Evolutionary conservation across 225 moss, liverwort and hornwort species (phyloP), one percentile per base, ranked within the genome.

Genomic region (Pseudoscleropodium purum): DNA sequence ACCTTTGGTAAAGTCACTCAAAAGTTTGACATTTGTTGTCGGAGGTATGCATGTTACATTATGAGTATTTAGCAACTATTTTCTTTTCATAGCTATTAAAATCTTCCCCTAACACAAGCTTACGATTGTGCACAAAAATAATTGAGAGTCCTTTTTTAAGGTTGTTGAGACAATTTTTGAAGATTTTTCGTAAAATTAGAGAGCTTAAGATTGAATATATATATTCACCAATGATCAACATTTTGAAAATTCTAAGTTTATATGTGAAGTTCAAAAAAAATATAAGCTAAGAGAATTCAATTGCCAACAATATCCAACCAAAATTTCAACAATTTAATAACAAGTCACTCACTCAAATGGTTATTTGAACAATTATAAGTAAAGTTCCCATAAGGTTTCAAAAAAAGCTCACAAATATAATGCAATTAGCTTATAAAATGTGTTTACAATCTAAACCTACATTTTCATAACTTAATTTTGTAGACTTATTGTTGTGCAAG

Each of bases 41-140:
- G 0, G 9, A 5, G 36, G 1, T 36, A 2, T 77, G 14, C 36
- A 36, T 77, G 2, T 14, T 23, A 34, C 13, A 8, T 8, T 0
- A 52, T 21, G 9, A 52, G 8, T 52, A 14, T 52, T 34, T 21
- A 21, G 0, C 8, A 52, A 34, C 3, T 34, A 36, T 24, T 36
- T 77, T 52, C 2, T 5, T 52, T 77, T 15, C 1, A 1, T 52
- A 77, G 36, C 3, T 34, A 2, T 76, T 51, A 3, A 4, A 49
- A 13, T 75, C 33, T 20, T 76, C 3, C 0, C 5, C 0, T 21
- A 0, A 76, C 2, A 21, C 21, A 21, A 34, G 34, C 21, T 51
- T 13, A 20, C 23, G 34, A 0, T 29, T 18, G 4, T 31, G 4
- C 0, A 12, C 12, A 31, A 33, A 75, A 49, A 51, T 49, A 75